A percentile compares a stretch with the other conserved stretches of the same genome.
These are phyloP conservation scores for Pythium scleroteichum DNA, from an alignment of 352 stramenopile genomes.

Conservation along the genomic window DNA sequence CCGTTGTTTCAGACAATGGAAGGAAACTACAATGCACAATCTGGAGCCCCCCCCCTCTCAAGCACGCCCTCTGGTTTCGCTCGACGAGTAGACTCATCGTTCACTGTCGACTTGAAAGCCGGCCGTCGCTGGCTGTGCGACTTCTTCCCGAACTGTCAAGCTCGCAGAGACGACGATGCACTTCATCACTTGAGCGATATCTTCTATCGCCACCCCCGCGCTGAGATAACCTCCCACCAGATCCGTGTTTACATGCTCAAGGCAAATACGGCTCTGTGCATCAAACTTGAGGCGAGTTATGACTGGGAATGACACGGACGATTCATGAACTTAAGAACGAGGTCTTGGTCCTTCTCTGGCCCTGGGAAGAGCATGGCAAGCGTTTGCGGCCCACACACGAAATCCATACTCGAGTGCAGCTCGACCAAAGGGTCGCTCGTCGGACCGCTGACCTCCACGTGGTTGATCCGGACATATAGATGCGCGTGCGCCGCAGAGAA, in stretches of 20 bases:
- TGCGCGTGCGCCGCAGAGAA: slow-evolving; percentile 10
- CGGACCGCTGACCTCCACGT: slow-evolving; percentile 7
- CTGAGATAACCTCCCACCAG: slow-evolving; percentile 8
- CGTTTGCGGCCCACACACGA: slow-evolving; percentile 14
- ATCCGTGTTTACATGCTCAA: slow-evolving; percentile 13
- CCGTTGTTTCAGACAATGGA: no score
- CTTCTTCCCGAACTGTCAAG: slow-evolving; percentile 14
- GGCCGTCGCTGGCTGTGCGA: not conserved
- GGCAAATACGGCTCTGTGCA: slow-evolving; percentile 11
- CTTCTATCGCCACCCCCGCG: slow-evolving; percentile 7
- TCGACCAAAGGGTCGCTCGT: slow-evolving; percentile 16
- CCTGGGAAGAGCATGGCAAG: slow-evolving; percentile 14
- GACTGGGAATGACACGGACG: slow-evolving; percentile 12
- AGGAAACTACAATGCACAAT: no score
- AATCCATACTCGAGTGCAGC: slow-evolving; percentile 4
- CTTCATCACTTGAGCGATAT: slow-evolving; percentile 11
- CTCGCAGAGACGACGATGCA: slow-evolving; percentile 12
- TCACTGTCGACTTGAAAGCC: not conserved
- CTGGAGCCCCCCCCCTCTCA: no score
- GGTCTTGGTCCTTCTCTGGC: slow-evolving; percentile 3
- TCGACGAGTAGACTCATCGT: not conserved
- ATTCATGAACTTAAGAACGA: slow-evolving; percentile 13
- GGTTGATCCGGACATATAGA: slow-evolving; percentile 6
- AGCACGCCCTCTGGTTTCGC: no score
- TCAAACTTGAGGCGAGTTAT: slow-evolving; percentile 15